These are phyloP conservation scores for Arabidopsis lyrata DNA, from an alignment of 441 rosid species.

Conservation along the genomic window DNA sequence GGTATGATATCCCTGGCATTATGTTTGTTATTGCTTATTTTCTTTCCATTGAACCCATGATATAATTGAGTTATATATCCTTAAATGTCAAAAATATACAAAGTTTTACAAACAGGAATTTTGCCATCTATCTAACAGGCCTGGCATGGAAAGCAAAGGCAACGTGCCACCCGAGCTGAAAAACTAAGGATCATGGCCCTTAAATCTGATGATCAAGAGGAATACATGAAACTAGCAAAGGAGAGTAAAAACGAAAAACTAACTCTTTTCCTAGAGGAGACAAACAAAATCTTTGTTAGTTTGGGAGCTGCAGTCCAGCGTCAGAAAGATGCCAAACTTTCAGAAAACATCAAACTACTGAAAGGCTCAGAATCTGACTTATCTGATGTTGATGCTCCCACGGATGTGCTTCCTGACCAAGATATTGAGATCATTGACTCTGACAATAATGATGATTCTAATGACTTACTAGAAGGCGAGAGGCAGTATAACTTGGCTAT, in stretches of 20 bases:
- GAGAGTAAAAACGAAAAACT: conserved; percentile 98
- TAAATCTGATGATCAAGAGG: conserved; percentile 97
- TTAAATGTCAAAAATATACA: not conserved
- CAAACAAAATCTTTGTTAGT: conserved; percentile 91
- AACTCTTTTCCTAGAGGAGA: conserved; percentile 91
- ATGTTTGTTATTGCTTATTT: conserved; percentile 1
- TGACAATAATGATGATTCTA: conserved; percentile 76
- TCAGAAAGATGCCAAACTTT: conserved; percentile 79
- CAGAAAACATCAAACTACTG: conserved; percentile 71
- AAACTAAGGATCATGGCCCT: conserved; percentile 94
- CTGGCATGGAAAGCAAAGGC: conserved; percentile 99
- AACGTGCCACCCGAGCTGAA: conserved; percentile 97
- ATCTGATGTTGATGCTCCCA: conserved; percentile 70
- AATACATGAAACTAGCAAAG: conserved; percentile 94
- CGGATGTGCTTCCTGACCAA: conserved; percentile 67
- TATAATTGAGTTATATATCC: not conserved
- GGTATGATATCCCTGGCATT: conserved; percentile 51
- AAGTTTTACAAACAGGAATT: not conserved
- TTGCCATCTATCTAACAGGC: conserved; percentile 54
- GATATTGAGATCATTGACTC: conserved; percentile 69
- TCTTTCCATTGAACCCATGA: conserved; percentile 3
- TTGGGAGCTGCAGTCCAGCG: conserved; percentile 99
- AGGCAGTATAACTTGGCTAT: conserved; percentile 95
- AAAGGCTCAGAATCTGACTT: conserved; percentile 74
- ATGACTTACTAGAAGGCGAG: conserved; percentile 95